phyloP scores from a whole-genome alignment of 78 protist species.

The Guillardia theta region DNA sequence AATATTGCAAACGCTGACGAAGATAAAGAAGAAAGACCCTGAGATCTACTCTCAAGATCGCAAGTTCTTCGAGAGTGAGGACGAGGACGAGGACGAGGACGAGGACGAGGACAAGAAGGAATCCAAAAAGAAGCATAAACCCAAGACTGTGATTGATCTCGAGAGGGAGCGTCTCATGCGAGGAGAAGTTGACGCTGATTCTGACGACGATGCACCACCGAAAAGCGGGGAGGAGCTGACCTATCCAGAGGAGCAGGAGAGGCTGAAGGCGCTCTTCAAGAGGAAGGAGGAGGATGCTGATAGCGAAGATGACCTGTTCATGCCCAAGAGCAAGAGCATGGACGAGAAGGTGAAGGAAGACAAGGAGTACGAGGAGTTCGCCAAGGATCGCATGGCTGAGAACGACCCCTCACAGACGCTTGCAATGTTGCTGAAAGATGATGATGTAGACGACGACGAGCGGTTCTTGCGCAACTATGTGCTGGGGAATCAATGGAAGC shows the following conservation, averaged over 20 bases:
- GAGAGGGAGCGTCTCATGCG: neutral
- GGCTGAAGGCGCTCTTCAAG: neutral
- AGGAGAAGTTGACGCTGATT: neutral
- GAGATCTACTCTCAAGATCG: neutral
- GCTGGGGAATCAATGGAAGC: neutral
- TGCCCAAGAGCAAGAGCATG: neutral
- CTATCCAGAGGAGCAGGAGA: neutral
- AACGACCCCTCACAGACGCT: neutral
- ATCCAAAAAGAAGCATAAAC: neutral
- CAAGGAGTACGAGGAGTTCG: neutral
- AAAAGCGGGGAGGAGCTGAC: neutral
- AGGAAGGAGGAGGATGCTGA: neutral
- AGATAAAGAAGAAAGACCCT: neutral
- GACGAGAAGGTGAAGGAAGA: neutral
- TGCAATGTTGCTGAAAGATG: neutral
- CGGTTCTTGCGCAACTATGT: conserved; percentile 4
- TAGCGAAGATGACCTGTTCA: neutral
- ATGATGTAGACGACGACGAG: neutral
- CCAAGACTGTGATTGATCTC: neutral
- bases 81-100: conserved; percentile 3
- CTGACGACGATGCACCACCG: neutral
- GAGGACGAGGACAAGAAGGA: neutral
- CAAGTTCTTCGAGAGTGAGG: neutral
- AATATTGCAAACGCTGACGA: neutral
- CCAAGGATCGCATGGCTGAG: neutral